Evolutionary conservation across 306 rosid genomes (phyloP).

Genomic region (Nissolia schottii): DNA sequence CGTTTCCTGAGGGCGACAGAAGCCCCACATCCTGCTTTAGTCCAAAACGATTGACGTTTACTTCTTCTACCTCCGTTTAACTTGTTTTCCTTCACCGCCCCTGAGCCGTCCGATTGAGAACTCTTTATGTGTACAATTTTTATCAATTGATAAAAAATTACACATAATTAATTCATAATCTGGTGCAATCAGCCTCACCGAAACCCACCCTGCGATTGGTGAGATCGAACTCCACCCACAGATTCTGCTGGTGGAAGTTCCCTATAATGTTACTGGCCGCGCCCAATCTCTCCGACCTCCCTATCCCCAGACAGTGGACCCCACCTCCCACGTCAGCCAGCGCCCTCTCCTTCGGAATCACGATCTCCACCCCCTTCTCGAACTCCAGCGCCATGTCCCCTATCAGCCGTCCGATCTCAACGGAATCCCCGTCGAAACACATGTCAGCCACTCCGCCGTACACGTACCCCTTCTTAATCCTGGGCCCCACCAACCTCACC

Average conservation of each 20-base stretch:
- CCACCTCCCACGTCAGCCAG: conserved; percentile 70
- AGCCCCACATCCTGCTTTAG: conserved; percentile 13
- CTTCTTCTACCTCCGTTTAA: not conserved
- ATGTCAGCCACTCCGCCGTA: conserved; percentile 61
- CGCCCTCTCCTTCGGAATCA: conserved; percentile 39
- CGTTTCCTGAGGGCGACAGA: not conserved
- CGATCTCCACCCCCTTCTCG: conserved; percentile 69
- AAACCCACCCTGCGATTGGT: conserved; percentile 58
- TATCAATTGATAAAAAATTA: too few relatives aligned
- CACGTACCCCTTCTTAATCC: conserved; percentile 56
- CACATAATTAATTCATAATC: too few relatives aligned
- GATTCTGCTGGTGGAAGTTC: conserved; percentile 70
- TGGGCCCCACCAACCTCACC: conserved; percentile 49
- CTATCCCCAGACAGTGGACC: conserved; percentile 72
- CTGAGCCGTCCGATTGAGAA: not conserved
- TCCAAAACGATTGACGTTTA: conserved; percentile 39
- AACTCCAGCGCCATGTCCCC: conserved; percentile 69
- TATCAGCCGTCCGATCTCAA: conserved; percentile 52
- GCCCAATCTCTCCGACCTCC: conserved; percentile 70
- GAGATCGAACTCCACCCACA: conserved; percentile 86
- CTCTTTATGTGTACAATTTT: too few relatives aligned
- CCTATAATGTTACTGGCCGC: conserved; percentile 77
- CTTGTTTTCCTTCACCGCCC: not conserved
- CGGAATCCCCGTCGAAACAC: conserved; percentile 50
- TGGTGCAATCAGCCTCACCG: conserved; percentile 69